A percentile compares a stretch with the other conserved stretches of the same genome.
These are phyloP conservation scores for Picea glauca DNA, from an alignment of 75 land plant species.

Conservation along the genomic window DNA sequence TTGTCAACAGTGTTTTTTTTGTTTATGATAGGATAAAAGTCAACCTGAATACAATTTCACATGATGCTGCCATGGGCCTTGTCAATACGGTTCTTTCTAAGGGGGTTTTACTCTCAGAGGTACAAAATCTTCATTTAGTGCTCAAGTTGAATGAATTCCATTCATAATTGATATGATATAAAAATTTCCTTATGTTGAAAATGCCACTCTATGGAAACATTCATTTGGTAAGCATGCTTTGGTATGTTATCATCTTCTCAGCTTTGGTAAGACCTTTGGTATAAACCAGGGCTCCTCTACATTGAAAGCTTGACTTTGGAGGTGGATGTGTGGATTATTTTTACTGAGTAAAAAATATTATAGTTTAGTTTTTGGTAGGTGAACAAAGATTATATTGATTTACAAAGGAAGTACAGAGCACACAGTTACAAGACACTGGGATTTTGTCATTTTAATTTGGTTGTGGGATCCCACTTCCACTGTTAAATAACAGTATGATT, in stretches of 20 bases:
- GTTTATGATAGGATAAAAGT: slow-evolving; percentile 51
- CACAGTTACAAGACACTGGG: too few relatives aligned
- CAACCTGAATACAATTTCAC: slow-evolving; percentile 91
- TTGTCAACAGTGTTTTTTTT: background rate
- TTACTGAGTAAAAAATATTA: too few relatives aligned
- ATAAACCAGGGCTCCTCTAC: background rate
- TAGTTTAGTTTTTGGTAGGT: background rate
- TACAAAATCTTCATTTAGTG: slow-evolving; percentile 12
- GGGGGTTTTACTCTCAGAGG: slow-evolving; percentile 84
- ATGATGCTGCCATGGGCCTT: slow-evolving; percentile 94
- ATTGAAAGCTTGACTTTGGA: background rate
- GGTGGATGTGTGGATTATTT: background rate
- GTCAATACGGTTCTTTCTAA: slow-evolving; percentile 46
- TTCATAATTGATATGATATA: background rate
- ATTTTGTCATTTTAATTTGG: too few relatives aligned
- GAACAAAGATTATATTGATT: background rate
- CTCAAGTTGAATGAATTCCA: background rate
- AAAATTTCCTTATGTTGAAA: background rate
- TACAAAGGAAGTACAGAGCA: background rate
- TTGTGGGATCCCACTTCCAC: too few relatives aligned
- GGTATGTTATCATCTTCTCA: background rate
- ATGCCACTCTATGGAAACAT: background rate
- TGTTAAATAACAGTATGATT: too few relatives aligned
- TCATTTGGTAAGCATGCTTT: background rate
- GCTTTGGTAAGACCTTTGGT: background rate